Evolutionary conservation across 2,329 filamentous ascomycete genomes (phyloP).

Genomic region (Diaporthe humulicola): DNA sequence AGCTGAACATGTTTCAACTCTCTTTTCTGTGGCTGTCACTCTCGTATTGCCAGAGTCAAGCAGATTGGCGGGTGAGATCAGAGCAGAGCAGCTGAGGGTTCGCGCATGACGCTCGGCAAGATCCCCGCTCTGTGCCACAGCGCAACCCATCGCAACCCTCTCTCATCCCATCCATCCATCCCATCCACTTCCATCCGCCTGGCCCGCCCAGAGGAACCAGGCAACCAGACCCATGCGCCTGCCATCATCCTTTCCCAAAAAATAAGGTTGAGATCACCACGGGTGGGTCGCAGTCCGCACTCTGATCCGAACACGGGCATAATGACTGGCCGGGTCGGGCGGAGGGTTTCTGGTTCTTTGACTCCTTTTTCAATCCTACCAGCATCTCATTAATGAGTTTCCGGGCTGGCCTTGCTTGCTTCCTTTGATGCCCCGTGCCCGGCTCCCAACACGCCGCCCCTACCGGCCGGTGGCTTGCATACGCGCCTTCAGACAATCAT

Average conservation of each 20-base stretch:
- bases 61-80: background rate
- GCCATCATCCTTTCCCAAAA: background rate
- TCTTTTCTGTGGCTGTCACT: background rate
- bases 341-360: slow-evolving; percentile 9
- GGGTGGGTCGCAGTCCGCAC: slow-evolving; percentile 13
- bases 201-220: background rate
- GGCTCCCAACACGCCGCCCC: background rate
- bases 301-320: background rate
- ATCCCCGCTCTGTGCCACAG: slow-evolving; percentile 2
- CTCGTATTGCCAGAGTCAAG: background rate
- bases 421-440: background rate
- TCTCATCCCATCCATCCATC: slow-evolving; percentile 4
- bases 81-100: slow-evolving; percentile 19
- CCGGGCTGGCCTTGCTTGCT: background rate
- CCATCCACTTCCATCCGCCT: slow-evolving; percentile 3
- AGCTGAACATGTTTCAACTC: slow-evolving; percentile 11
- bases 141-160: background rate
- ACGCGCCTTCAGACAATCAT: background rate
- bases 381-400: background rate
- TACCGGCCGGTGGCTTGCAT: slow-evolving; percentile 9
- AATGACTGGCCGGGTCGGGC: slow-evolving; percentile 11
- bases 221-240: background rate
- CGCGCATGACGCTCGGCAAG: slow-evolving; percentile 13
- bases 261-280: slow-evolving; percentile 33
- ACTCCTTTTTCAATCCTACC: slow-evolving; percentile 25